Base-by-base conservation (phyloP, 148 eudicot genomes). In the Camellia lanceoleosa region DNA sequence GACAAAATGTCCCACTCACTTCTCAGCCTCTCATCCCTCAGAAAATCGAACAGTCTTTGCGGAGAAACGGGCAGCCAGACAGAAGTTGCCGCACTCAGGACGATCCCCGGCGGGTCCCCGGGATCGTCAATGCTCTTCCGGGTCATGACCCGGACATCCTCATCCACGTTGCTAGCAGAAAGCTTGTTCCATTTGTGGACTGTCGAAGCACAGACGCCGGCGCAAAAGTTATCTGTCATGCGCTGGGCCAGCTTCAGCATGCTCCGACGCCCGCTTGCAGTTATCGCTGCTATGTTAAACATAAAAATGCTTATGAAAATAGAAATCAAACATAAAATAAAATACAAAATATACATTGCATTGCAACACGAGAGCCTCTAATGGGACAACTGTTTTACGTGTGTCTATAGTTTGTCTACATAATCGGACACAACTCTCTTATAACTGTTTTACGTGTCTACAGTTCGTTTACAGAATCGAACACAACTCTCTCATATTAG, bases 101-200 rank as follows among this genome's bases (percentile, higher is more conserved):
- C 97, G 1, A 93, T 89, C 7, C 98, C 98, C 0, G 93, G 83
- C 1, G 98, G 98, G 87, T 93, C 97, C 0, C 98, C 98, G 0
- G 98, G 98, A 79, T 95, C 97, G 43, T 92, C 94, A 0, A 93
- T 84, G 86, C 98, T 95, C 86, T 91, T 89, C 1, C 97, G 87
- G 19, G 98, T 95, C 98, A 95, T 95, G 14, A 93, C 98, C 59
- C 92, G 91, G 18, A 93, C 94, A 43, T 93, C 92, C 66, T 92
- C 94, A 20, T 89, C 97, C 11, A 95, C 91, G 38, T 89, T 89
- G 18, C 87, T 90, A 43, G 92, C 85, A n/a, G 81, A 78, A 12
- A 95, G 89, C 79, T 95, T 95, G 91, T 89, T 93, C 98, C 98
- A 95, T n/a, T 89, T 87, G 91, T 93, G 94, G 11, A 92, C 90